Base-by-base conservation (phyloP, 331 rosid genomes). In the Malus hybrid region DNA sequence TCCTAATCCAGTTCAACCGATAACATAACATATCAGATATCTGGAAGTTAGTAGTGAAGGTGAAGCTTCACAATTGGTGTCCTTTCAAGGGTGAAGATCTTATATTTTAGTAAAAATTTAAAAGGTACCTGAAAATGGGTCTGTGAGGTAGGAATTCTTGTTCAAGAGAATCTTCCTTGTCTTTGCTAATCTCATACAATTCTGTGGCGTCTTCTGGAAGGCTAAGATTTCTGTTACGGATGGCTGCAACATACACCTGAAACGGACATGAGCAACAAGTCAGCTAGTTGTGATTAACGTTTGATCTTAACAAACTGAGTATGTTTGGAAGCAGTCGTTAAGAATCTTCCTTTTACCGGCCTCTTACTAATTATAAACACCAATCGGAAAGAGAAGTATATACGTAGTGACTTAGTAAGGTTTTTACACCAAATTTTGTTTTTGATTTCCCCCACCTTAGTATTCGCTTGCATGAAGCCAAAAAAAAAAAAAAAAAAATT, bases 191-290 rank as follows among this genome's bases (percentile, higher is more conserved):
- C 90, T 94, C 97, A 19, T 90, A 94, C 26, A 94, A 86, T 29
- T 88, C 71, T 69, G 79, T 33, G 66, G 86, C 84, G 74, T 90
- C 91, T 73, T 87, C 87, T 8, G 98, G 95, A 70, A 94, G 88
- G 30, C 74, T 77, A 44, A 91, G 92, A 34, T 87, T 90, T 81
- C 89, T 85, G 67, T 91, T 91, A 34, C 89, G 90, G 69, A 87
- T 71, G 61, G 98, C 96, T 34, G 93, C 98, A 36, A 36, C 44
- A 36, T 84, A 91, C 34, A 94, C 98, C 98, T 94, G 70, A 10
- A 74, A 81, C 68, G 9, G 58, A 16, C 24, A 61, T 10, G 16
- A 14, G 42, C 10, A 42, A 22, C 22, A 33, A 19, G 50, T 22
- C 48, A 42, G 63, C 62, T 56, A 16, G 33, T 48, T 11, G 19